These are phyloP conservation scores for Neolentinus lepideus DNA, from an alignment of 1,284 basidiomycete genomes.

Conservation along the genomic window DNA sequence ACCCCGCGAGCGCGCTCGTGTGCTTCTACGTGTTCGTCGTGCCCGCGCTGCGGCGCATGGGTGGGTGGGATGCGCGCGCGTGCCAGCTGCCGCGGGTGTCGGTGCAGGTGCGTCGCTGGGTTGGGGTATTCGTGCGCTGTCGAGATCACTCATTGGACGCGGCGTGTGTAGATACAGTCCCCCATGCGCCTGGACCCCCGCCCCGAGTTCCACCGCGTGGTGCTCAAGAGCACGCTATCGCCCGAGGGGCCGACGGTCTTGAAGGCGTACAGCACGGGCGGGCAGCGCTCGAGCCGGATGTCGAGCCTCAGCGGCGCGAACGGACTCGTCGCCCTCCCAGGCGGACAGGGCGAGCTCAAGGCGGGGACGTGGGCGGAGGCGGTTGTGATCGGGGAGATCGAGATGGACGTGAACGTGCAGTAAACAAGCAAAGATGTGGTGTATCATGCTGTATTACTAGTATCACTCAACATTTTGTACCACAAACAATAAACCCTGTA, in stretches of 20 bases:
- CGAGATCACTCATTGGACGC: slow-evolving; percentile 1
- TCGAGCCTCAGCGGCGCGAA: slow-evolving; percentile 76
- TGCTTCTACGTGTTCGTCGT: slow-evolving; percentile 83
- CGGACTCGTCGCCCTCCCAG: slow-evolving; percentile 67
- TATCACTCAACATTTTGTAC: too few relatives aligned
- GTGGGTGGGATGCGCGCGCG: slow-evolving; percentile 50
- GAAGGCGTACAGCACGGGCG: slow-evolving; percentile 74
- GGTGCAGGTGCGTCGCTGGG: slow-evolving; percentile 53
- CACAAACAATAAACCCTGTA: too few relatives aligned
- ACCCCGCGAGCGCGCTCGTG: slow-evolving; percentile 85
- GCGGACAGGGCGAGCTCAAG: slow-evolving; percentile 32
- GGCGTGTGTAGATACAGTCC: slow-evolving; percentile 38
- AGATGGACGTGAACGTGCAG: too few relatives aligned
- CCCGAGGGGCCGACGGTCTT: slow-evolving; percentile 34
- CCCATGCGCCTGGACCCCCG: slow-evolving; percentile 66
- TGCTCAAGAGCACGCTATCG: slow-evolving; percentile 29
- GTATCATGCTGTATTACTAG: too few relatives aligned
- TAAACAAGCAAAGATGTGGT: too few relatives aligned
- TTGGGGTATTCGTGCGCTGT: neutral
- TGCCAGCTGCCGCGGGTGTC: slow-evolving; percentile 59
- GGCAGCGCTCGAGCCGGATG: slow-evolving; percentile 74
- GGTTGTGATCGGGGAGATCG: slow-evolving; percentile 63
- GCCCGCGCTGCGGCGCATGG: slow-evolving; percentile 69
- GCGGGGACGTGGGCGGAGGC: slow-evolving; percentile 49
- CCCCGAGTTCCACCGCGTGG: slow-evolving; percentile 77